Evolutionary conservation across 2,329 filamentous ascomycete species (phyloP).

Genomic region (Aquanectria penicillioides): DNA sequence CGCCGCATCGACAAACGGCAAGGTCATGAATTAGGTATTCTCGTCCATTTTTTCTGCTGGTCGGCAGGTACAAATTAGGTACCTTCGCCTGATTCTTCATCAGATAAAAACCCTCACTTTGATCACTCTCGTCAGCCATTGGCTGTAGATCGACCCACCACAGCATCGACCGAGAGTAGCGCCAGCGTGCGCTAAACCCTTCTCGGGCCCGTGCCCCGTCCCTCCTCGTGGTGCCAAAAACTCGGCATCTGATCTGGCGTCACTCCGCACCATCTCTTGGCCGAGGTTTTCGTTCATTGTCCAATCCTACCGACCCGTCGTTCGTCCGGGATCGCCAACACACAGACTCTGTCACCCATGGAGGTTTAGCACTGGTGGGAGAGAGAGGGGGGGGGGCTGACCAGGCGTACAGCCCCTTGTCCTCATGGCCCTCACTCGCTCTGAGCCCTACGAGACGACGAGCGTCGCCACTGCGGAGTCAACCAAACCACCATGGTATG

Average conservation of each 20-base stretch:
- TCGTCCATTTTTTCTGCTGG: constrained; percentile 12
- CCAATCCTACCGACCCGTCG: background rate
- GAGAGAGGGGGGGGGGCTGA: background rate
- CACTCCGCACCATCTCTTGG: constrained; percentile 7
- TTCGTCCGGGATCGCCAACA: constrained; percentile 4
- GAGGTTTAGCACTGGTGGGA: background rate
- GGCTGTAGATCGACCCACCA: constrained; percentile 13
- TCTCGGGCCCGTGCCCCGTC: background rate
- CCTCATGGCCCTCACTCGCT: too few species aligned
- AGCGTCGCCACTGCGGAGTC: too few species aligned
- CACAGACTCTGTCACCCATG: background rate
- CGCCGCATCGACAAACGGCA: too few species aligned
- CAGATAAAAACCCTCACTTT: constrained; percentile 24
- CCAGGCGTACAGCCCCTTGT: background rate
- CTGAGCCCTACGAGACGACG: too few species aligned
- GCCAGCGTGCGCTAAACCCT: background rate
- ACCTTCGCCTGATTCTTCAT: background rate
- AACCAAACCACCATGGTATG: too few species aligned
- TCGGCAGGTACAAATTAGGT: too few species aligned
- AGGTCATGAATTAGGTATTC: too few species aligned
- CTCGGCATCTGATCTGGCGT: background rate
- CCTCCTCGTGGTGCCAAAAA: background rate
- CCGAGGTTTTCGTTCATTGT: background rate
- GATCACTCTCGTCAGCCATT: background rate
- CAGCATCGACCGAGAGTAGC: background rate